phyloP scores from a whole-genome alignment of 768 basidiomycete genomes.

The Saitozyma sp. region DNA sequence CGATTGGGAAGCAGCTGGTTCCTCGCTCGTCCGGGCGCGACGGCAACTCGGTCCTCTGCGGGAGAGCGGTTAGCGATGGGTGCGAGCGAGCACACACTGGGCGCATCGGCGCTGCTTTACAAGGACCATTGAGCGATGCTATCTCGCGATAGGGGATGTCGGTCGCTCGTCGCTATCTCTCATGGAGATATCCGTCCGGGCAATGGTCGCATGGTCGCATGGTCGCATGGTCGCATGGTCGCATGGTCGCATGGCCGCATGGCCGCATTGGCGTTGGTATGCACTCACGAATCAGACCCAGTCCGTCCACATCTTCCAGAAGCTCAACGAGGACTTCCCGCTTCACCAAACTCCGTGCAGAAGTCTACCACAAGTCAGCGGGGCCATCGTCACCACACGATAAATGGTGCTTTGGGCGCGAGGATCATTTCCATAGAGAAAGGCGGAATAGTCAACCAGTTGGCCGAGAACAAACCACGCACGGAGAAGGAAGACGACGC shows the following conservation, averaged over 20 bases:
- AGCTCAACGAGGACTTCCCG: conserved; percentile 34
- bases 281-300: conserved; percentile 31
- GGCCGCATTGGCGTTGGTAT: background rate
- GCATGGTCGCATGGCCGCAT: background rate
- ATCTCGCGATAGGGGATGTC: background rate
- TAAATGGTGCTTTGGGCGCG: no score
- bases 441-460: no score
- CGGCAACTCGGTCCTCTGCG: conserved; percentile 29
- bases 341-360: conserved; percentile 10
- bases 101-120: no score
- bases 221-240: no score
- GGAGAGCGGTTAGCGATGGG: no score
- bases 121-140: background rate
- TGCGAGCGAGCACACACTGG: no score
- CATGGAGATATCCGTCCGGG: no score
- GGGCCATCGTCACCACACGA: background rate
- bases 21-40: conserved; percentile 36
- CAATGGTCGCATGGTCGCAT: no score
- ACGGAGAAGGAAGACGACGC: no score
- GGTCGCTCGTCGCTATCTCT: background rate
- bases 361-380: conserved; percentile 13
- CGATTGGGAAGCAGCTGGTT: conserved; percentile 33
- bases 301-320: conserved; percentile 28
- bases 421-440: no score
- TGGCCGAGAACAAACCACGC: no score